phyloP scores from a whole-genome alignment of 345 rosid genomes.

The Eucalyptus marginata region DNA sequence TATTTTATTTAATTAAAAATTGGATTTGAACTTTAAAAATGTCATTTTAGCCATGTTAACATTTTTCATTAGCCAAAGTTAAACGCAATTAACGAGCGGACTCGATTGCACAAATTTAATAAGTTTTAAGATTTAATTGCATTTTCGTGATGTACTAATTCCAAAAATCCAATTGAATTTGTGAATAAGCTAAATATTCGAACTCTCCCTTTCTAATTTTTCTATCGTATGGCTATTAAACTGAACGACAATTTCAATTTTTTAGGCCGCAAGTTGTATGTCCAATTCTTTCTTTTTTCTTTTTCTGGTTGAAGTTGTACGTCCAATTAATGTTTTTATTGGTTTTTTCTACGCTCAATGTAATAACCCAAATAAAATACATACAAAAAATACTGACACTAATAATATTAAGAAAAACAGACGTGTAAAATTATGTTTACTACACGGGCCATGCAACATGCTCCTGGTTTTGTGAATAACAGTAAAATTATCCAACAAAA shows the following conservation, averaged over 20 bases:
- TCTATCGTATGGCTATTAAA: background rate
- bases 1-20: no score
- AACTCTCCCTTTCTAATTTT: background rate
- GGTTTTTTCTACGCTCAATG: background rate
- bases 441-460: background rate
- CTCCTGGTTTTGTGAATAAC: background rate
- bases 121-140: background rate
- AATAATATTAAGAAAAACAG: background rate
- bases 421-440: background rate
- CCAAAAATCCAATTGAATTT: background rate
- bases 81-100: no score
- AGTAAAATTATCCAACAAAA: background rate
- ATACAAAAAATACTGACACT: background rate
- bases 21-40: no score
- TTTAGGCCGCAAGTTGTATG: background rate
- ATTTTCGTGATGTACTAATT: no score
- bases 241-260: background rate
- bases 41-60: background rate
- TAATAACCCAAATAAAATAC: background rate
- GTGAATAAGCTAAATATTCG: background rate
- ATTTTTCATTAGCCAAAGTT: background rate
- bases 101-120: no score
- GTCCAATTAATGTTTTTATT: background rate
- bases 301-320: background rate
- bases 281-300: background rate